Evolutionary conservation across 2,329 filamentous ascomycete species (phyloP).

Genomic region (Stachybotrys elegans): DNA sequence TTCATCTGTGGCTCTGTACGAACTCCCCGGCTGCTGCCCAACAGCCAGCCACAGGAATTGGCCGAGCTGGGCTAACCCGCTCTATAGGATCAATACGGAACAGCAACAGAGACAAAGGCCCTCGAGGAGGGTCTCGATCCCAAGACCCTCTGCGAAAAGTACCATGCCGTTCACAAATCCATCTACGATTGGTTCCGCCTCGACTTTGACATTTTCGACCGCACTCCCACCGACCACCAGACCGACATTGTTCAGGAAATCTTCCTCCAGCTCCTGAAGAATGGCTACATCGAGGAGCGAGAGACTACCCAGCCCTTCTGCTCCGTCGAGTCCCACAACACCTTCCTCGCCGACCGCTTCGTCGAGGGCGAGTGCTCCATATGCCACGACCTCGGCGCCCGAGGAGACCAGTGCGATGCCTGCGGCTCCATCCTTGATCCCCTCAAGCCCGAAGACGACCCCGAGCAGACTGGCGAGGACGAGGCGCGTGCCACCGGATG

Average conservation of each 20-base stretch:
- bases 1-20: conserved; percentile 69
- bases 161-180: conserved; percentile 81
- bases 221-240: conserved; percentile 83
- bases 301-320: conserved; percentile 89
- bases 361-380: conserved; percentile 75
- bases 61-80: not conserved
- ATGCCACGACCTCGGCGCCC: conserved; percentile 66
- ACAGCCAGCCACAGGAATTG: not conserved
- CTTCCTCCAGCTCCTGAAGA: conserved; percentile 81
- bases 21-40: not conserved
- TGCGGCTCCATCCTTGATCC: conserved; percentile 70
- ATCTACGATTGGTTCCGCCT: conserved; percentile 98
- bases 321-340: conserved; percentile 56
- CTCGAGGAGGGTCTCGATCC: conserved; percentile 82
- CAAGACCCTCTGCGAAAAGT: conserved; percentile 83
- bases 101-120: conserved; percentile 92
- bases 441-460: conserved; percentile 49
- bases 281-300: conserved; percentile 82
- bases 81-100: conserved; percentile 77
- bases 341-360: conserved; percentile 81
- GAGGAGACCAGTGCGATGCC: conserved; percentile 70
- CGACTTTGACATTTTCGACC: conserved; percentile 89
- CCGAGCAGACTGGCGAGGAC: conserved; percentile 20
- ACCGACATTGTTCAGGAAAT: conserved; percentile 91
- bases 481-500: conserved; percentile 36